Conservation (phyloP, 2,329 filamentous ascomycete species). For the Xylaria sp. region DNA sequence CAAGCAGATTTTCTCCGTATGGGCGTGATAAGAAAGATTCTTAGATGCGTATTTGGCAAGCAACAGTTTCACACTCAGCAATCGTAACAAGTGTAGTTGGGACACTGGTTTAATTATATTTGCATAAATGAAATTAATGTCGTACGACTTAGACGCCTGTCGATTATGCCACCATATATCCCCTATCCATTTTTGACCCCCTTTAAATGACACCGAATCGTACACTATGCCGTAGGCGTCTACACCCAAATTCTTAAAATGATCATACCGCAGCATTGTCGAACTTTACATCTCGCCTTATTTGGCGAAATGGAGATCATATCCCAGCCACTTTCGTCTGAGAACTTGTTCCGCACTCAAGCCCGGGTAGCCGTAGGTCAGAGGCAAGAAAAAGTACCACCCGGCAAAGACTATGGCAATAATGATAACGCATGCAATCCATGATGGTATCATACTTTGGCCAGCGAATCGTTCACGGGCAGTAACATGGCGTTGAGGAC, state of each 20-base stretch:
- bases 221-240: conserved; percentile 40
- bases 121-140: conserved; percentile 26
- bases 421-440: conserved; percentile 81
- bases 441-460: conserved; percentile 80
- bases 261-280: conserved; percentile 24
- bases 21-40: not conserved
- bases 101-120: conserved; percentile 5
- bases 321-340: conserved; percentile 93
- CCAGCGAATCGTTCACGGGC: conserved; percentile 83
- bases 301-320: conserved; percentile 99
- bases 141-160: conserved; percentile 35
- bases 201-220: conserved; percentile 40
- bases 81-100: not conserved
- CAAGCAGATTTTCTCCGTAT: not conserved
- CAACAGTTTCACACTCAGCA: not conserved
- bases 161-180: conserved; percentile 39
- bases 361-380: conserved; percentile 95
- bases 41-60: not conserved
- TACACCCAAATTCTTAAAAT: conserved; percentile 29
- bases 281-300: conserved; percentile 58
- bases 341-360: conserved; percentile 81
- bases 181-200: conserved; percentile 37
- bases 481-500: conserved; percentile 71
- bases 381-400: conserved; percentile 93
- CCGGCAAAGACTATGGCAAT: conserved; percentile 75